These are phyloP conservation scores for Penicillium expansum DNA, from an alignment of 2,329 filamentous ascomycete species.

Conservation along the genomic window DNA sequence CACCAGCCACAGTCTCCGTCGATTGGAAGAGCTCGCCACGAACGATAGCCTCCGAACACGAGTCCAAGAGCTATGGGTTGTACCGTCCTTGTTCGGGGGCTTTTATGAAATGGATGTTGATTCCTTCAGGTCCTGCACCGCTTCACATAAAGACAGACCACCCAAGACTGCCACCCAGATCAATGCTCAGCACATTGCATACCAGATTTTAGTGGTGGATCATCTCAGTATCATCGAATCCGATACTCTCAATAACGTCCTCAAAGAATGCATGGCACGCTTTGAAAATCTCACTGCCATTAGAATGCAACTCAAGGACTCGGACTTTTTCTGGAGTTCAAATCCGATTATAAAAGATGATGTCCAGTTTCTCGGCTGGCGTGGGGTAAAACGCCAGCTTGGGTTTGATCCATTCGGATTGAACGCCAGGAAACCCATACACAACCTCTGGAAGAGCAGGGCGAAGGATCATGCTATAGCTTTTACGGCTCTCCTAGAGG, in stretches of 20 bases:
- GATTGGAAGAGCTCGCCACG: background rate
- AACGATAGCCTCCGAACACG: background rate
- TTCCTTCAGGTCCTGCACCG: background rate
- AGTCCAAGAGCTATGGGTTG: conserved; percentile 1
- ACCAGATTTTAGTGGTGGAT: background rate
- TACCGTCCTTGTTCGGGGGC: background rate
- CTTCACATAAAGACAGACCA: background rate
- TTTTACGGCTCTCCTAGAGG: background rate
- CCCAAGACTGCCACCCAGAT: background rate
- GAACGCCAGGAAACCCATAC: background rate
- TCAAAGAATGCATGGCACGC: background rate
- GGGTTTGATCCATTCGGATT: background rate
- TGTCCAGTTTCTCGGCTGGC: background rate
- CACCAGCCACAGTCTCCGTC: background rate
- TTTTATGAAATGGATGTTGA: background rate
- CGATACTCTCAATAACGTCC: background rate
- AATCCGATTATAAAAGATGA: background rate
- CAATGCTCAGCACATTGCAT: background rate
- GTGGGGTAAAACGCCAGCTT: background rate
- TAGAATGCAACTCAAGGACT: background rate
- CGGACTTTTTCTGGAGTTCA: background rate
- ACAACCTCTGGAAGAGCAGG: background rate
- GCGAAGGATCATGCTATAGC: background rate
- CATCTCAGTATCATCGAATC: background rate
- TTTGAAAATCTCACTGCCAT: background rate